Percentiles rank a stretch among this genome's conserved stretches.
phyloP scores from a whole-genome alignment of 371 early-diverging fungal species.

The Nematocida major region DNA sequence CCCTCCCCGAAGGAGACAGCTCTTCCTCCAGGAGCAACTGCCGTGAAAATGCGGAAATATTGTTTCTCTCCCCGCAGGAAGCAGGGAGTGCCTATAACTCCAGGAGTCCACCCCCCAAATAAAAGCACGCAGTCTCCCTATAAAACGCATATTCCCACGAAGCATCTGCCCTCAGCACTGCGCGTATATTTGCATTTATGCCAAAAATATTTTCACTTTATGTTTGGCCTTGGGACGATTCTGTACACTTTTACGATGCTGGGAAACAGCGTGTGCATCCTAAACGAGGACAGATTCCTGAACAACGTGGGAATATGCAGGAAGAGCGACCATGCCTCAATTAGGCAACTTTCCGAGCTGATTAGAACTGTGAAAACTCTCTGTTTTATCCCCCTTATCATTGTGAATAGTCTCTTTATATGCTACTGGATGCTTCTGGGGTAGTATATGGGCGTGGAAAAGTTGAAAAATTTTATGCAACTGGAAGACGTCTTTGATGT shows the following conservation, averaged over 20 bases:
- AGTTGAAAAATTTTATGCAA: slow-evolving; percentile 19
- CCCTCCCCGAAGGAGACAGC: background rate
- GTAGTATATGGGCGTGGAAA: no score
- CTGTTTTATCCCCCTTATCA: slow-evolving; percentile 26
- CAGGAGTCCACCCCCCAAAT: no score
- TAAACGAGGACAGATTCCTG: slow-evolving; percentile 47
- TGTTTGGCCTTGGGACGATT: slow-evolving; percentile 42
- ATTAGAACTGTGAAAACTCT: slow-evolving; percentile 42
- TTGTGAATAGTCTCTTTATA: slow-evolving; percentile 25
- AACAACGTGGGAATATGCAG: slow-evolving; percentile 25
- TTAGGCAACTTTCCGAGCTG: slow-evolving; percentile 30
- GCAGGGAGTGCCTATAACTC: no score
- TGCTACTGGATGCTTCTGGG: slow-evolving; percentile 41
- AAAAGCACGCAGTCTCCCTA: no score
- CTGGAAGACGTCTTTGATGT: slow-evolving; percentile 1
- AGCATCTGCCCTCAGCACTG: no score
- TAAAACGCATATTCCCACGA: no score
- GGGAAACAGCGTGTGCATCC: slow-evolving; percentile 41
- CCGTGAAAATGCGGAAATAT: no score
- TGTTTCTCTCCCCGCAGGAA: no score
- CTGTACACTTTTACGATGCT: slow-evolving; percentile 43
- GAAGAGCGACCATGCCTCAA: background rate
- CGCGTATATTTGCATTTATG: background rate
- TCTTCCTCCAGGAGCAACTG: no score
- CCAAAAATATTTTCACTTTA: slow-evolving; percentile 11